Evolutionary conservation across 2,329 filamentous ascomycete species (phyloP).

Genomic region (Ceratocystis huliohia): DNA sequence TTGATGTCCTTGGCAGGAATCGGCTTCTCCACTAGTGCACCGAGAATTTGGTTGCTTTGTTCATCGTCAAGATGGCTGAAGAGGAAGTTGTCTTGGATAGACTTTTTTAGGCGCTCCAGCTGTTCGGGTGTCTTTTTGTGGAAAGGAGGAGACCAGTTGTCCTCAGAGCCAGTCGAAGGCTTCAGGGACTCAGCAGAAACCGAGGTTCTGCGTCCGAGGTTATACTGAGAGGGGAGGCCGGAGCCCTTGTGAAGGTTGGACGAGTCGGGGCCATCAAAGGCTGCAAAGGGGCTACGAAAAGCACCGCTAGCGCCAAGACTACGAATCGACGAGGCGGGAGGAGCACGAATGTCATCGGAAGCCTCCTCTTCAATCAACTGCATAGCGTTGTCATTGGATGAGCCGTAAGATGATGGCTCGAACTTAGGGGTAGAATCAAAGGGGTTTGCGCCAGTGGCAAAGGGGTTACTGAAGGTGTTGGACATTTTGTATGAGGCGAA

Average conservation of each 20-base stretch:
- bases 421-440: conserved; percentile 46
- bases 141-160: conserved; percentile 80
- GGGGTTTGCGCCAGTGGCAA: conserved; percentile 56
- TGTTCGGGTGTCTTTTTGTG: conserved; percentile 78
- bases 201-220: conserved; percentile 82
- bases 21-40: conserved; percentile 84
- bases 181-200: conserved; percentile 95
- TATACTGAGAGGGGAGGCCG: conserved; percentile 82
- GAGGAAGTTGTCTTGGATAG: conserved; percentile 82
- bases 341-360: conserved; percentile 61
- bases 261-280: conserved; percentile 36
- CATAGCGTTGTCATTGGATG: conserved; percentile 31
- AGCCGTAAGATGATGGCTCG: conserved; percentile 27
- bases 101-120: conserved; percentile 60
- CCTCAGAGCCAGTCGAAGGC: conserved; percentile 67
- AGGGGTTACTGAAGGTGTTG: conserved; percentile 63
- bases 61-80: conserved; percentile 94
- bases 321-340: conserved; percentile 46
- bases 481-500: conserved; percentile 30
- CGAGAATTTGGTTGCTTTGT: conserved; percentile 73
- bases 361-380: conserved; percentile 66
- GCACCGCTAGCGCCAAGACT: conserved; percentile 6
- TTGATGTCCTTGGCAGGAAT: conserved; percentile 81
- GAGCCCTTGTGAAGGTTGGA: conserved; percentile 42
- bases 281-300: conserved; percentile 39